These are phyloP conservation scores for Calocera cornea DNA, from an alignment of 768 basidiomycete species.

Conservation along the genomic window DNA sequence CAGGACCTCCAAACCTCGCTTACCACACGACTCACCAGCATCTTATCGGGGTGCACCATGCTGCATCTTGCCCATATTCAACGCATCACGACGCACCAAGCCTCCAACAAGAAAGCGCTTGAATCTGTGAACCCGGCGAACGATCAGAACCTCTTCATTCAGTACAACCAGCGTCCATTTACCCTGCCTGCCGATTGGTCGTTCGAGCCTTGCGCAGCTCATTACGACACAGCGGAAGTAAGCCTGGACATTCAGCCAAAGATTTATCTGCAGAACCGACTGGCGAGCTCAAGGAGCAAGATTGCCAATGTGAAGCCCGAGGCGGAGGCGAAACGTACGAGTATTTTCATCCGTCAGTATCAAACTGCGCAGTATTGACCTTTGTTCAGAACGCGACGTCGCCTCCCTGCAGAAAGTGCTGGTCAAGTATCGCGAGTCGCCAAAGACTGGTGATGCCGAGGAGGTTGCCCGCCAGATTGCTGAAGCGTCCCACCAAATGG, in stretches of 20 bases:
- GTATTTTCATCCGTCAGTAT: not conserved
- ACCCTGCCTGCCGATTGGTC: slow-evolving; percentile 48
- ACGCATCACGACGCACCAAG: slow-evolving; percentile 37
- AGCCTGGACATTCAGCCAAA: slow-evolving; percentile 57
- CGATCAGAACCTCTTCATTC: slow-evolving; percentile 61
- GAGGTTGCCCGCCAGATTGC: slow-evolving; percentile 41
- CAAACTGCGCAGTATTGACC: not conserved
- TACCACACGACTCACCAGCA: slow-evolving; percentile 38
- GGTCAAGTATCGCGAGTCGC: slow-evolving; percentile 35
- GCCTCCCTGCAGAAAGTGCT: slow-evolving; percentile 38
- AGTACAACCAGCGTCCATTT: slow-evolving; percentile 57
- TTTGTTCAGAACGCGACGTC: slow-evolving; percentile 37
- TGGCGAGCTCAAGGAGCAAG: slow-evolving; percentile 45
- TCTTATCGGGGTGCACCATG: slow-evolving; percentile 46
- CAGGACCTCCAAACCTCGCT: slow-evolving; percentile 44
- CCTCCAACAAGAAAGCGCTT: slow-evolving; percentile 36
- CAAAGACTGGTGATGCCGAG: slow-evolving; percentile 42
- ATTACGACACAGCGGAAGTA: slow-evolving; percentile 61
- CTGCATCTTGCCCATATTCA: slow-evolving; percentile 50
- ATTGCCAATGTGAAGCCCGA: slow-evolving; percentile 47
- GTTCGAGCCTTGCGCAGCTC: slow-evolving; percentile 59
- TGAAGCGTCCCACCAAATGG: slow-evolving; percentile 47
- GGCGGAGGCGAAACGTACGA: slow-evolving; percentile 49
- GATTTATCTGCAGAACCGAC: slow-evolving; percentile 67
- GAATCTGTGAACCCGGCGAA: slow-evolving; percentile 38